Conservation (phyloP, 768 basidiomycete species). For the Suillus cothurnatus region DNA sequence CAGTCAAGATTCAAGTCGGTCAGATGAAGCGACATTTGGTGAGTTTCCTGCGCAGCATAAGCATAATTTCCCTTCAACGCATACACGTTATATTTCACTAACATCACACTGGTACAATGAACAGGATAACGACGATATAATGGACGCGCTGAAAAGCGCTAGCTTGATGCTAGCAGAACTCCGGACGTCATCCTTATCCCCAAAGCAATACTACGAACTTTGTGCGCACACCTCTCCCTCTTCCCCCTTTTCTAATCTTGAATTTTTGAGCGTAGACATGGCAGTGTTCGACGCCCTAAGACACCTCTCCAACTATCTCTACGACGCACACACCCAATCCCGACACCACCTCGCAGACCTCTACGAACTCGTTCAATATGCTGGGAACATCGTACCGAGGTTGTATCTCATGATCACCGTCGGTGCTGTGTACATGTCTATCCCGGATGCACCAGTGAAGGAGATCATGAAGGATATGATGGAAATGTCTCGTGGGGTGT, state of each 20-base stretch:
- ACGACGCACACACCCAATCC: slow-evolving; percentile 90
- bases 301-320: slow-evolving; percentile 94
- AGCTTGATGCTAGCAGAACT: slow-evolving; percentile 97
- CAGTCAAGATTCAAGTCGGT: slow-evolving; percentile 88
- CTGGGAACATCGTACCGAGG: slow-evolving; percentile 92
- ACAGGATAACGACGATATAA: slow-evolving; percentile 93
- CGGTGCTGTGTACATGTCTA: slow-evolving; percentile 98
- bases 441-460: slow-evolving; percentile 95
- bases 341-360: slow-evolving; percentile 97
- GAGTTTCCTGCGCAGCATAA: slow-evolving; percentile 30
- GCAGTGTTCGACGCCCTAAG: slow-evolving; percentile 96
- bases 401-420: slow-evolving; percentile 99
- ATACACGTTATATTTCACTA: neutral
- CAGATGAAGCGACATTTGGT: slow-evolving; percentile 96
- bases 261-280: slow-evolving; percentile 67
- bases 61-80: neutral
- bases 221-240: slow-evolving; percentile 51
- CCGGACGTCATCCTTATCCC: slow-evolving; percentile 88
- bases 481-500: slow-evolving; percentile 98
- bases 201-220: slow-evolving; percentile 98
- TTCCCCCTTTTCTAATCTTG: too few relatives aligned
- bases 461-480: slow-evolving; percentile 99
- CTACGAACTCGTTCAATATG: slow-evolving; percentile 99
- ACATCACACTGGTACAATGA: neutral
- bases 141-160: slow-evolving; percentile 98